Evolutionary conservation across 148 eudicot species (phyloP).

Genomic region (Rhododendron ferrugineum): DNA sequence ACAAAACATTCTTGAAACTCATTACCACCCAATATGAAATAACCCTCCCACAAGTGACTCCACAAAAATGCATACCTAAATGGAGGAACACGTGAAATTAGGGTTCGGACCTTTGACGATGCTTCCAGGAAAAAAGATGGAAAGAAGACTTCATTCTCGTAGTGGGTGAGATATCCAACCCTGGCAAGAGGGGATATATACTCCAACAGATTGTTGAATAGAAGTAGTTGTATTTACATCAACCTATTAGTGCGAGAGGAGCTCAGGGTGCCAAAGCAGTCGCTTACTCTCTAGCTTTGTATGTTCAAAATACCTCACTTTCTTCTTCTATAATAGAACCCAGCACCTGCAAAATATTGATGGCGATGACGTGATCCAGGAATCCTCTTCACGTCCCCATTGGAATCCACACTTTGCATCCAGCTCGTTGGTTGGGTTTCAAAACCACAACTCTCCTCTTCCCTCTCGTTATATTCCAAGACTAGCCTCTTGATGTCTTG

Average conservation of each 20-base stretch:
- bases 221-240: too few species aligned
- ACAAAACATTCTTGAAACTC: background rate
- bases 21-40: background rate
- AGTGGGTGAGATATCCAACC: background rate
- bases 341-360: slow-evolving; percentile 61
- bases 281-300: background rate
- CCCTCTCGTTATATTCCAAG: slow-evolving; percentile 90
- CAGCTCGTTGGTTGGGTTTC: slow-evolving; percentile 51
- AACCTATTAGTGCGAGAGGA: background rate
- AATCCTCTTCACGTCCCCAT: slow-evolving; percentile 53
- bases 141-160: background rate
- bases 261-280: background rate
- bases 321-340: slow-evolving; percentile 60
- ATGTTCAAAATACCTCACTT: slow-evolving; percentile 23
- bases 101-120: background rate
- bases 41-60: background rate
- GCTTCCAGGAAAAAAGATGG: background rate
- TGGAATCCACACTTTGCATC: slow-evolving; percentile 46
- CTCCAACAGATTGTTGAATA: background rate
- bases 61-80: background rate
- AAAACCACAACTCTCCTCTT: slow-evolving; percentile 68
- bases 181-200: background rate
- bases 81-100: background rate
- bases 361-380: slow-evolving; percentile 57
- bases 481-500: slow-evolving; percentile 91